These are phyloP conservation scores for Pyrenophora graminea DNA, from an alignment of 2,329 filamentous ascomycete species.

Conservation along the genomic window DNA sequence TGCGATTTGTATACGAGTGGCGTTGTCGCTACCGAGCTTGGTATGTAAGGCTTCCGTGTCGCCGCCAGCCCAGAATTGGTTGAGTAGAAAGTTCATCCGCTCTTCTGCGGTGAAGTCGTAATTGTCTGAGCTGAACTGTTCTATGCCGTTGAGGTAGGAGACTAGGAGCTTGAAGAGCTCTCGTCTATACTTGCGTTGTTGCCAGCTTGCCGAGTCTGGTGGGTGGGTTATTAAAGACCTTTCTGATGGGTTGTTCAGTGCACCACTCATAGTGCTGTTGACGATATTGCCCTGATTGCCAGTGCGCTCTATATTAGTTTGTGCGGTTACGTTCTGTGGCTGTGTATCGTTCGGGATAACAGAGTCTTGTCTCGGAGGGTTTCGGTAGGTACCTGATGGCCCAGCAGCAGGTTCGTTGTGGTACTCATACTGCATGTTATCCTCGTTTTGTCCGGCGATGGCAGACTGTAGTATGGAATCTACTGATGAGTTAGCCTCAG, in stretches of 20 bases:
- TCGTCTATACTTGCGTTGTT: conserved; percentile 4
- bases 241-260: not conserved
- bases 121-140: conserved; percentile 2
- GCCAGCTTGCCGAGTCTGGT: not conserved
- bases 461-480: not conserved
- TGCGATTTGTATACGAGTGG: not conserved
- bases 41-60: conserved; percentile 1
- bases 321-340: not conserved
- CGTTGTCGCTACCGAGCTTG: not conserved
- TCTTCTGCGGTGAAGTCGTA: conserved; percentile 12
- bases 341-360: conserved; percentile 13
- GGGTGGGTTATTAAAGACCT: not conserved
- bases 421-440: not conserved
- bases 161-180: conserved; percentile 17
- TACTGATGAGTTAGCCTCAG: not conserved
- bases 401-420: conserved; percentile 4
- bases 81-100: conserved; percentile 13
- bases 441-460: not conserved
- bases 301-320: not conserved
- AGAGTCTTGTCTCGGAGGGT: conserved; percentile 12
- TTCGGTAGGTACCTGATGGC: conserved; percentile 16
- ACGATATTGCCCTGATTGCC: not conserved
- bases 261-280: not conserved
- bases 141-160: conserved; percentile 7
- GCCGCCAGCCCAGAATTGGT: conserved; percentile 7